Percentiles rank a stretch among this genome's conserved stretches.
Conservation (phyloP, 495 filamentous ascomycete genomes). For the Penicillium paradoxum region DNA sequence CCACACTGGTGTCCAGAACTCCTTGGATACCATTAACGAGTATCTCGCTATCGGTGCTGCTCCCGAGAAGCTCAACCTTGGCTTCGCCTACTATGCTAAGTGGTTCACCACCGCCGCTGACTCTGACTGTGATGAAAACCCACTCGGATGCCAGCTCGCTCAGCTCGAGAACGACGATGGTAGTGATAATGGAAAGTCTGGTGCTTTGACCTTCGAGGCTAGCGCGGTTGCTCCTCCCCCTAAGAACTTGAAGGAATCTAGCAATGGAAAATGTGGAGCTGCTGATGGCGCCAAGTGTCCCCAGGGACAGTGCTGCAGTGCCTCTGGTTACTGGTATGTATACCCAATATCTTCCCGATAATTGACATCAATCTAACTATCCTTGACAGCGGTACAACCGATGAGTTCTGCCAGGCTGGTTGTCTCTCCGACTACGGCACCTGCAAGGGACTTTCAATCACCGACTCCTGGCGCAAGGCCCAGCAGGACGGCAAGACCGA, state of each 20-base stretch:
- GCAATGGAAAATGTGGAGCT: constrained; percentile 31
- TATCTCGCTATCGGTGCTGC: constrained; percentile 57
- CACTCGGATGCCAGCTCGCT: constrained; percentile 59
- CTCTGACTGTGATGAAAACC: constrained; percentile 37
- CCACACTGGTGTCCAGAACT: constrained; percentile 55
- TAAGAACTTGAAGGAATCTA: constrained; percentile 43
- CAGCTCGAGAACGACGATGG: constrained; percentile 62
- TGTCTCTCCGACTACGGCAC: constrained; percentile 41
- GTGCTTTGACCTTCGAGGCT: constrained; percentile 53
- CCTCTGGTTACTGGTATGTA: constrained; percentile 37
- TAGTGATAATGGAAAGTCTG: constrained; percentile 57
- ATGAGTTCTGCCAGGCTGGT: constrained; percentile 34
- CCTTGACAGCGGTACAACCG: constrained; percentile 24
- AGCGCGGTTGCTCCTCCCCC: constrained; percentile 45
- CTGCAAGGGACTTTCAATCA: constrained; percentile 38
- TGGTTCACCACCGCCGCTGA: constrained; percentile 60
- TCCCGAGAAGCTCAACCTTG: constrained; percentile 59
- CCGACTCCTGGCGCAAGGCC: constrained; percentile 46
- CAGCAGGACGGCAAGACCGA: constrained; percentile 52
- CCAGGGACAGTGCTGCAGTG: constrained; percentile 32
- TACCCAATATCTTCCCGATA: not conserved
- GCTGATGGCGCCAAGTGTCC: constrained; percentile 29
- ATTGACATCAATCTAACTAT: not conserved
- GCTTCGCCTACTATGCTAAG: constrained; percentile 71
- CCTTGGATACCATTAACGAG: constrained; percentile 50